Base-by-base conservation (phyloP, 495 filamentous ascomycete genomes). In the Hyaloscypha bicolor region DNA sequence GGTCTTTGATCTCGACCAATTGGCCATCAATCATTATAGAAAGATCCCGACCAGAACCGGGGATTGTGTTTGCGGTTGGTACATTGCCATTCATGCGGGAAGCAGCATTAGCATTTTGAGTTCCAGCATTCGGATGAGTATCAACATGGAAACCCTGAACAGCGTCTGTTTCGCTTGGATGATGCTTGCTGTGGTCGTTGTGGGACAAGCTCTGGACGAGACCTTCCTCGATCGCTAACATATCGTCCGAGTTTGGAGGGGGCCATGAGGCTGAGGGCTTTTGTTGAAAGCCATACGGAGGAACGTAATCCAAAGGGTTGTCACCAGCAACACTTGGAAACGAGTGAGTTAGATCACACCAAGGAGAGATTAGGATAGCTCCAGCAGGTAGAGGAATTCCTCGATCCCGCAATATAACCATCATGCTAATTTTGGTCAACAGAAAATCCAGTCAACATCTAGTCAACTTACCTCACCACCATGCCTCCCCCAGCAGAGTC, bases 401-500 rank as follows among this genome's bases (percentile, higher is more conserved):
- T 72, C 88, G 87, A 77, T 98, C 93, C 55, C 94, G 87, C 66
- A 97, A 77, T 14, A 86, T 88, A 42, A 96, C 88, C 62, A 98
- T 80, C 82, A 96, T 80, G 6, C 88, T 85, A 39, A 6, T 6
- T 14, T 48, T 22, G 1, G 37, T 80, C 62, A 82, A 73, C 22
- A 8, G 1, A 12, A 48, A 42, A 14, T 62, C 14, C 29, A n/a
- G 39, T 29, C 52, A 39, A 6, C 5, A 9, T 19, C 14, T 30
- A 14, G 2, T n/a, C n/a, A 8, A 76, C 78, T 68, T 71, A 84
- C 76, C 84, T 87, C 63, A 97, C 70, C 6, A 93, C 83, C 91
- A 98, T 91, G 0, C 93, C 94, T 32, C 86, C 94, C 32, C 94
- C 94, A 0, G 94, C 94, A 14, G 93, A 97, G 69, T 98, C 94